Base-by-base conservation (phyloP, 2,329 filamentous ascomycete species). In the Ophiostoma triangulosporum region DNA sequence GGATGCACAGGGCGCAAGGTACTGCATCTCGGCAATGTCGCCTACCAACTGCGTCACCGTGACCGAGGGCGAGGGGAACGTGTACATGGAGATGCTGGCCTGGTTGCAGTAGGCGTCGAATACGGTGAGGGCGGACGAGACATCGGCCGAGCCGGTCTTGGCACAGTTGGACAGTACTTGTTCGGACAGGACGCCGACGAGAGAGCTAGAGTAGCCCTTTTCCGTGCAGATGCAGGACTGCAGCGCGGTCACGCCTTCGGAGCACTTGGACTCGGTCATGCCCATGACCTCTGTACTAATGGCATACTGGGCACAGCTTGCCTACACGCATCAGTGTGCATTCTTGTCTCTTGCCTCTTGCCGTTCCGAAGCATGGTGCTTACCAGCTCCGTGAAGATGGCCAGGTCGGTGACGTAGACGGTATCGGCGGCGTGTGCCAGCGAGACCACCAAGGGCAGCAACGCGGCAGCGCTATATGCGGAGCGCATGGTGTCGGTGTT, bases 161-260 rank as follows among this genome's bases (percentile, higher is more conserved):
- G 72, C 72, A 56, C 75, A 78, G 43, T 62, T 67, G 38, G 64
- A 66, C 54, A 64, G 67, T 24, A 77, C 61, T 4, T 67, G 69
- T 14, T 54, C 59, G 9, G 69, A 70, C 22, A 78, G 64, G 6
- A 57, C 60, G 1, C 65, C 63, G 14, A 65, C 63, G 52, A 77
- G 61, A 3, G 67, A 64, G 4, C 63, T 65, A 15, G 66, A 64
- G 56, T 70, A 69, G 48, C 66, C 68, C 57, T 69, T 67, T 60
- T 75, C 73, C 14, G 70, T 71, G 64, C 75, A 79, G n/a, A 76
- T 67, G 54, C 76, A 79, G 8, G 69, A 70, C 57, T 77, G 74
- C 8, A 78, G 63, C 4, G 66, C 69, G 4, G 68, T 67, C 14
- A 69, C 69, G 5, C 63, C 70, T 26, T 70, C 64, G 14, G 69